phyloP scores from a whole-genome alignment of 2,329 filamentous ascomycete species.

The Alternaria angustiovoidea region DNA sequence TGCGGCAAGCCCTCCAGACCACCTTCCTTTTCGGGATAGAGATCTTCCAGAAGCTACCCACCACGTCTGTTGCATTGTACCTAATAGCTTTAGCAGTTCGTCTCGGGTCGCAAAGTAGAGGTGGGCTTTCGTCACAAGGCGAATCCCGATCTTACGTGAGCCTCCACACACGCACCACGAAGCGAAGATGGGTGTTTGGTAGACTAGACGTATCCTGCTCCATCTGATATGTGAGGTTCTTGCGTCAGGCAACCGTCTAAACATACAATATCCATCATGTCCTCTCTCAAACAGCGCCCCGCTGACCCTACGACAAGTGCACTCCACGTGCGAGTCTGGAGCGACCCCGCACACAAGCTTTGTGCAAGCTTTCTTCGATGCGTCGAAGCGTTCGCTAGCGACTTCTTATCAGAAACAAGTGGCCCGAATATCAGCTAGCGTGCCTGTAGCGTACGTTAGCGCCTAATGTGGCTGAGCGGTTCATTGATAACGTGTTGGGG shows the following conservation, averaged over 20 bases:
- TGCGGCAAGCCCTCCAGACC: not conserved
- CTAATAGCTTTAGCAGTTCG: not conserved
- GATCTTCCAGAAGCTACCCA: not conserved
- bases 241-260: not conserved
- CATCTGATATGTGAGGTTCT: not conserved
- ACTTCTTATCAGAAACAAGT: not conserved
- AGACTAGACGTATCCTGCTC: not conserved
- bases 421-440: not conserved
- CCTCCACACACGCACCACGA: not conserved
- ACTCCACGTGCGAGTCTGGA: not conserved
- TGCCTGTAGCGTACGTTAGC: not conserved
- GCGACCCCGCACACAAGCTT: conserved; percentile 1
- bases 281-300: not conserved
- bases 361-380: not conserved
- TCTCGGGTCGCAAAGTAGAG: not conserved
- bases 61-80: not conserved
- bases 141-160: not conserved
- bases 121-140: not conserved
- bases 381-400: conserved; percentile 2
- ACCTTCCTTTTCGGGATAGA: not conserved
- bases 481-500: conserved; percentile 2
- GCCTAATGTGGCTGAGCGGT: not conserved
- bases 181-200: not conserved
- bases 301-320: not conserved
- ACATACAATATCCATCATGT: not conserved